Base-by-base conservation (phyloP, 805 yeast genomes). In the Saccharomycopsis fodiens region DNA sequence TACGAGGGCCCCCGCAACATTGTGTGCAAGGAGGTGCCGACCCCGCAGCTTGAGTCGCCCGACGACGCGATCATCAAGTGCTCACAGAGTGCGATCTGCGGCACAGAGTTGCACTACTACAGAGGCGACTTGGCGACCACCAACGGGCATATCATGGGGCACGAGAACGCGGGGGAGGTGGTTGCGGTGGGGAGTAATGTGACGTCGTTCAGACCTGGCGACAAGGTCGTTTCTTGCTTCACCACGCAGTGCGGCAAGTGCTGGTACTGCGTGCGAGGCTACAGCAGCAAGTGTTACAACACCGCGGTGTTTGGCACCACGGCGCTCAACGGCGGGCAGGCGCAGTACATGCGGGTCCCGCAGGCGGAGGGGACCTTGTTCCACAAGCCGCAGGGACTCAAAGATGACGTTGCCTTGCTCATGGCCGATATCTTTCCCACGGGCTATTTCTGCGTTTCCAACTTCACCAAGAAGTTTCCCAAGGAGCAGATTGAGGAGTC, bases 401-500 rank as follows among this genome's bases (percentile, higher is more conserved):
- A 71, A 47, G 75, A 72, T 47, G 57, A 68, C 3, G 67, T 72
- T 7, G 69, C 76, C 27, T 70, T 77, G 4, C 57, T 78, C 51
- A 73, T 78, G 80, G 77, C 81, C 12, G 83, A 78, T 57, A 78
- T 78, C 42, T 78, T 78, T 61, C 74, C 79, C 36, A 78, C 84
- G 1, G 84, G 82, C 0, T 78, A 73, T 60, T 72, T 68, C 50
- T 81, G 82, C 30, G 79, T 72, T 8, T 67, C 69, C 48, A 74
- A 76, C 53, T 70, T 72, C 48, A 56, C 72, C 38, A 68, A 68
- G 50, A 65, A 59, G 48, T 62, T 66, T 37, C 60, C 66, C 35
- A 60, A 61, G 23, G 59, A 61, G 16, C 56, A 61, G 22, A 55
- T 67, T 3, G 55, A 59, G 31, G 67, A 63, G 15, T 54, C 70